Evolutionary conservation across 805 yeast genomes (phyloP), one percentile per base, ranked within the genome.

Genomic region (Clavispora carvajalis): DNA sequence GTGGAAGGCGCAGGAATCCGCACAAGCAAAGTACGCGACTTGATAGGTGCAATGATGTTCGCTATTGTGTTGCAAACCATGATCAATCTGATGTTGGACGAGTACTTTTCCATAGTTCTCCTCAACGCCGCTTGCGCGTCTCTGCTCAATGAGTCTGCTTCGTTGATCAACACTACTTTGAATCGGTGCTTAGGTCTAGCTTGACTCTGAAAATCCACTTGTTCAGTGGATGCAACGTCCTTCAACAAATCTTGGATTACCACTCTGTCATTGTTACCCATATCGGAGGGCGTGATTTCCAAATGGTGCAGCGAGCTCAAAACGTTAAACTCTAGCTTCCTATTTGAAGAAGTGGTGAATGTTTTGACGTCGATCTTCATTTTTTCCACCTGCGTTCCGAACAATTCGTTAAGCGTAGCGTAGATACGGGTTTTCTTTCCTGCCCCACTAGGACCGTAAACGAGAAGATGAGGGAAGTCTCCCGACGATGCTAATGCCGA

Each of bases 121-220:
- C 97, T 80, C 46, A 90, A 67, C 0, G 97, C 97, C 4, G 96
- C 95, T 58, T 90, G 97, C 0, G 97, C 97, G 59, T 90, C 97
- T 62, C 95, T 76, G 16, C 89, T 82, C 46, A 90, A 69, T 6
- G 87, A 77, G 48, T 90, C 96, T 0, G 96, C 96, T 59, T 90
- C 96, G 57, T 90, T 89, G 36, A 90, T 89, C 11, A 90, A 75
- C 19, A 87, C 95, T 42, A 86, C 80, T 55, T 85, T 85, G 60
- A 84, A 85, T 40, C 85, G 66, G 53, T 81, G 77, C 37, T 55
- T 62, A 18, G 47, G 45, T 47, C 66, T 67, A 54, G 53, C 67
- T 52, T 68, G 72, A 61, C 64, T 68, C 37, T 74, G 55, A 54
- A 85, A 81, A 58, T 90, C 96, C n/a, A 93, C 89, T 56, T 90